Evolutionary conservation across 2,329 filamentous ascomycete genomes (phyloP).

Genomic region (Hymenoscyphus occultus): DNA sequence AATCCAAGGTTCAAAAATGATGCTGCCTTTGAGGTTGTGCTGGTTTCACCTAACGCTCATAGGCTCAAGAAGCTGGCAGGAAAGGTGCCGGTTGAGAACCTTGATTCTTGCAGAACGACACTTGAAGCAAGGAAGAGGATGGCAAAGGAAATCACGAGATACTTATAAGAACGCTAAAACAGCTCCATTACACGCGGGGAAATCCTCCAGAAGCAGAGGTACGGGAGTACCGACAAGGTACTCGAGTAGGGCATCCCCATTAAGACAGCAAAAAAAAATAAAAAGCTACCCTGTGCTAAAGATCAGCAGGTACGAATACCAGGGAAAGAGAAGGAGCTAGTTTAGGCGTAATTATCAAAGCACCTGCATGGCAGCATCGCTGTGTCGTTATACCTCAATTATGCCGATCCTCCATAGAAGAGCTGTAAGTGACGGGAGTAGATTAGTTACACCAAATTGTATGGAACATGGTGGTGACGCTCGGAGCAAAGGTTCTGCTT

Average conservation of each 20-base stretch:
- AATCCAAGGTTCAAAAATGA: neutral
- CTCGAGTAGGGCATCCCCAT: neutral
- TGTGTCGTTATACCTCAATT: neutral
- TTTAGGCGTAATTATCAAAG: neutral
- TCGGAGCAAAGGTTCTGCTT: neutral
- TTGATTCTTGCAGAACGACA: constrained; percentile 2
- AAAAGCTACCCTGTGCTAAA: neutral
- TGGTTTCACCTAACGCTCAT: constrained; percentile 1
- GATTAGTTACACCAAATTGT: neutral
- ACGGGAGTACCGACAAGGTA: neutral
- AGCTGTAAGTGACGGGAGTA: neutral
- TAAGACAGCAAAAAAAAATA: neutral
- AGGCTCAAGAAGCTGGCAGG: constrained; percentile 14
- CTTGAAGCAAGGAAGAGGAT: neutral
- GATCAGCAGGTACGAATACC: neutral
- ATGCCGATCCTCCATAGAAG: neutral
- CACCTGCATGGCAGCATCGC: neutral
- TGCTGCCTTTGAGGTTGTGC: constrained; percentile 8
- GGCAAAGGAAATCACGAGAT: constrained; percentile 2
- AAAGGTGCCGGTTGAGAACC: neutral
- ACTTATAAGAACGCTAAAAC: neutral
- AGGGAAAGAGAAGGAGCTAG: neutral
- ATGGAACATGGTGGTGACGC: neutral
- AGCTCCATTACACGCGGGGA: neutral
- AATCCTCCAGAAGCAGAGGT: neutral